Evolutionary conservation across 495 filamentous ascomycete genomes (phyloP).

Genomic region (Astrothelium macrocarpum): DNA sequence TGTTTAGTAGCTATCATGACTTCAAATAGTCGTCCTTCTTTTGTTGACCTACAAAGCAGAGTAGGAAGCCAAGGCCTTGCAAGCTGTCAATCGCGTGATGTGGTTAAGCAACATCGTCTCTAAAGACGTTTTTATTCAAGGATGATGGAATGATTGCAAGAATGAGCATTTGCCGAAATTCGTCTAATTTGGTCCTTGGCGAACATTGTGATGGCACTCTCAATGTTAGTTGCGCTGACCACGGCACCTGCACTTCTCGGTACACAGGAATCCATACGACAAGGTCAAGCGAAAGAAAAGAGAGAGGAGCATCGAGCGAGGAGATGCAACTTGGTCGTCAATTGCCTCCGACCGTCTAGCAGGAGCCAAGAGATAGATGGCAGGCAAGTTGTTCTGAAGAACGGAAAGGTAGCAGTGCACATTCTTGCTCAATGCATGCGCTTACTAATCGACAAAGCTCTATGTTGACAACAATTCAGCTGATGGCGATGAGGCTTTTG

Average conservation of each 20-base stretch:
- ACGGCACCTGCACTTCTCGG: constrained; percentile 26
- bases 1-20: no score
- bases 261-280: constrained; percentile 29
- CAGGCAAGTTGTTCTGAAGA: constrained; percentile 23
- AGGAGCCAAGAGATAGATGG: constrained; percentile 24
- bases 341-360: constrained; percentile 21
- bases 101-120: no score
- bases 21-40: no score
- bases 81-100: no score
- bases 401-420: constrained; percentile 18
- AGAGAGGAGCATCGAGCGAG: constrained; percentile 29
- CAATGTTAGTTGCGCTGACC: constrained; percentile 22
- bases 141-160: neutral
- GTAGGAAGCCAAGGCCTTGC: no score
- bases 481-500: constrained; percentile 12
- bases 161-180: neutral
- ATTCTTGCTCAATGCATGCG: neutral
- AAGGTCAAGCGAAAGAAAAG: constrained; percentile 25
- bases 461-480: constrained; percentile 24
- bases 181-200: neutral
- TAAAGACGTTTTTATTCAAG: no score
- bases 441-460: constrained; percentile 15
- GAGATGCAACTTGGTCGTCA: constrained; percentile 25
- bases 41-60: no score
- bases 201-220: constrained; percentile 22